Base-by-base conservation (phyloP, 2,329 filamentous ascomycete species). In the Chrysoporthe austroafricana region DNA sequence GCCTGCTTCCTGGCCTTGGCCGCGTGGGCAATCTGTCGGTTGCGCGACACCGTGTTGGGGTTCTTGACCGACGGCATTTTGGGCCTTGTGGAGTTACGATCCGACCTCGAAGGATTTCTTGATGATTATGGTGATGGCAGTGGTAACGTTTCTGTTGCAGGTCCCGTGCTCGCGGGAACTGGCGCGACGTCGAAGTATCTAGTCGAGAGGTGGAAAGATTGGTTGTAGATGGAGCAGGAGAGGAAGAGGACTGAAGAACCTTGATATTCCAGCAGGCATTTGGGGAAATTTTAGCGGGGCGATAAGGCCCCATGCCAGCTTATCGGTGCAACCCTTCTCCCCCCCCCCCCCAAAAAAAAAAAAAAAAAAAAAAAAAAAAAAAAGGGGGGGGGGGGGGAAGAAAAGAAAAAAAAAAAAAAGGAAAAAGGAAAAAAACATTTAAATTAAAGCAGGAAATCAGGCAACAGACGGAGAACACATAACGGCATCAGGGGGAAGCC, bases 61-160 rank as follows among this genome's bases (percentile, higher is more conserved):
- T 87, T 88, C 71, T 84, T 84, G 72, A 86, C 82, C 60, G 85
- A 87, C 18, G 83, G 81, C 84, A 86, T 87, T 26, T 65, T 76
- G n/a, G 36, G 9, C 36, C 52, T n/a, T 18, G 39, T 7, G 26
- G 7, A 18, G 18, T 39, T 5, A 26, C 16, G n/a, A 8, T 42
- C 18, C 0, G 36, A 26, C 26, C 34, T 13, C 16, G 13, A 16
- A 43, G 26, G 4, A 4, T 3, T 44, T 39, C 26, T 48, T 9
- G 32, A 21, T 46, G n/a, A 42, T 16, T 16, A 2, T 59, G 57
- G 7, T n/a, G 44, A 46, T 26, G 26, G 26, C 26, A 26, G 26
- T 26, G 26, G 26, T 26, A 26, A 26, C 26, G 26, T 14, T 46
- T n/a, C 44, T 46, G 6, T 46, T 46, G 36, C 26, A 26, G 26